Percentiles rank a stretch among this genome's conserved stretches.
Evolutionary conservation across 2,329 filamentous ascomycete genomes (phyloP).

Genomic region (Microdochium paspali): DNA sequence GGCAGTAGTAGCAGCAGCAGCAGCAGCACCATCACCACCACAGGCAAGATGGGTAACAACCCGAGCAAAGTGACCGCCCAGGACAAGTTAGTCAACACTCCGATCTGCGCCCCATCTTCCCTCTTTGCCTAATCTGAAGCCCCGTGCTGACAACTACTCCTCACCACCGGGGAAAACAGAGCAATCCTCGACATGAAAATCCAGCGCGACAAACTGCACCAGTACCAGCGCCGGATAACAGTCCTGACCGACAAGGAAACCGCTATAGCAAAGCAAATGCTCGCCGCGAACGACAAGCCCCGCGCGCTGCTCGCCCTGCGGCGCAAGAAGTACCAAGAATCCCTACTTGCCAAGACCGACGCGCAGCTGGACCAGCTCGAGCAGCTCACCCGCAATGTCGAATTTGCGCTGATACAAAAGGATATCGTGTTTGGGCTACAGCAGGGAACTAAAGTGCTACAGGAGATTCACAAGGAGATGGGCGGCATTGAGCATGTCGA

Average conservation of each 20-base stretch:
- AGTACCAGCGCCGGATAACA: constrained; percentile 87
- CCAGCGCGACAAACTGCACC: constrained; percentile 93
- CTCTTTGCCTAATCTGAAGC: constrained; percentile 1
- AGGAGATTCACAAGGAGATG: constrained; percentile 92
- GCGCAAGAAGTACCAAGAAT: constrained; percentile 94
- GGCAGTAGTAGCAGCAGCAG: not conserved
- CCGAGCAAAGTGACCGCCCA: constrained; percentile 56
- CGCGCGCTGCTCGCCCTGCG: constrained; percentile 81
- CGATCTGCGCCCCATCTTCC: too few relatives aligned
- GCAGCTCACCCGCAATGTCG: constrained; percentile 76
- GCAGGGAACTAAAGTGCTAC: constrained; percentile 81
- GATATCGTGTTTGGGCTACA: constrained; percentile 88
- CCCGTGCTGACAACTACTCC: not conserved
- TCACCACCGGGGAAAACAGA: constrained; percentile 36
- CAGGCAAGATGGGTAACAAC: constrained; percentile 40
- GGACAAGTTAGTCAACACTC: constrained; percentile 59
- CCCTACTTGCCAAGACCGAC: constrained; percentile 80
- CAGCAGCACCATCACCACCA: too few relatives aligned
- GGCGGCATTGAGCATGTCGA: constrained; percentile 89
- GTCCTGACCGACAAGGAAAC: constrained; percentile 82
- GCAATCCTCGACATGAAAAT: constrained; percentile 96
- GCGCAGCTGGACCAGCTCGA: constrained; percentile 90
- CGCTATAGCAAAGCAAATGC: constrained; percentile 73
- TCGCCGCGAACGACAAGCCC: constrained; percentile 69
- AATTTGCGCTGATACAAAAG: constrained; percentile 95